phyloP scores from a whole-genome alignment of 495 filamentous ascomycete species.

The Entonaema liquescens region DNA sequence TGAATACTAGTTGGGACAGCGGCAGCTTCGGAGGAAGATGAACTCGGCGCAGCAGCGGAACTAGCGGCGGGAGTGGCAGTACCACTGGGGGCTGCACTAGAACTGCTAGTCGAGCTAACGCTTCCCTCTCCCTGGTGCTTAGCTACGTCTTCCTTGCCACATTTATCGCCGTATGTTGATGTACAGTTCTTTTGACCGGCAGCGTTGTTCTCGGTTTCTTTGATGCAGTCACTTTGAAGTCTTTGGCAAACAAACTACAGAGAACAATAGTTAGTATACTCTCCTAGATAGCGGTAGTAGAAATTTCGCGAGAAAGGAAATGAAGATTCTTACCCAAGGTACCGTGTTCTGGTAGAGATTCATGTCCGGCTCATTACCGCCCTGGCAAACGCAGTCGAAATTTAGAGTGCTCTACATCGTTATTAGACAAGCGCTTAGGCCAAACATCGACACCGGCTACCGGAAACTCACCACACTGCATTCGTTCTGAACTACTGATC shows the following conservation, averaged over 20 bases:
- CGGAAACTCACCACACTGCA: constrained; percentile 46
- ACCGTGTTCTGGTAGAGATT: constrained; percentile 47
- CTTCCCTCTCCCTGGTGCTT: constrained; percentile 46
- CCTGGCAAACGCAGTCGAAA: constrained; percentile 48
- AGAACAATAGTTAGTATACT: constrained; percentile 12
- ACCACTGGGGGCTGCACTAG: constrained; percentile 25
- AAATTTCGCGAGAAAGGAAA: neutral
- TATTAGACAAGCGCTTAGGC: constrained; percentile 17
- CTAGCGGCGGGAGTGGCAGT: neutral
- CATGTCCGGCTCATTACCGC: constrained; percentile 48
- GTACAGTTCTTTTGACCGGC: constrained; percentile 50
- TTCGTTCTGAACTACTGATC: constrained; percentile 35
- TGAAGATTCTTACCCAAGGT: constrained; percentile 43
- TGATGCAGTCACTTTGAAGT: constrained; percentile 47
- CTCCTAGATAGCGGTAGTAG: neutral
- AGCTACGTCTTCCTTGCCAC: constrained; percentile 47
- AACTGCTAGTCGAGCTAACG: constrained; percentile 30
- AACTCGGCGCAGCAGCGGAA: constrained; percentile 21
- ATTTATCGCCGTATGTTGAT: constrained; percentile 42
- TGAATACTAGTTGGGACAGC: constrained; percentile 46
- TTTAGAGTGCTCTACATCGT: constrained; percentile 39
- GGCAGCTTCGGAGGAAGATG: constrained; percentile 37
- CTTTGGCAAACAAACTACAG: constrained; percentile 50
- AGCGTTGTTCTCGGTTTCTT: constrained; percentile 40
- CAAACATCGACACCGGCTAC: neutral